These are phyloP conservation scores for Coniella vitis DNA, from an alignment of 2,329 filamentous ascomycete genomes.

Conservation along the genomic window DNA sequence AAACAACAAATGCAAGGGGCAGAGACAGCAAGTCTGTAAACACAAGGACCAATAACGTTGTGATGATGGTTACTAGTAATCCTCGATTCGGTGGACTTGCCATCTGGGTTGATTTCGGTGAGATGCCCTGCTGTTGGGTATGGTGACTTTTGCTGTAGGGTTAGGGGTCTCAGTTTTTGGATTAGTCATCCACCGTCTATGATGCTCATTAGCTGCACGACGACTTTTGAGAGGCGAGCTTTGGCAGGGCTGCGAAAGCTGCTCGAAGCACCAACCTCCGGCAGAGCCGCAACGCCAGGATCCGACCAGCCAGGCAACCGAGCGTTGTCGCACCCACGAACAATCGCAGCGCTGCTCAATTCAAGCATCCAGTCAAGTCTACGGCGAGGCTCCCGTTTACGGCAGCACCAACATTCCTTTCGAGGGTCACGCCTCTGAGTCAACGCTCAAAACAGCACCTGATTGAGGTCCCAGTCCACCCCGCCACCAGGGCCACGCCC, in stretches of 20 bases:
- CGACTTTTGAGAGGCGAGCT: slow-evolving; percentile 1
- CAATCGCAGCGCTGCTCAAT: neutral
- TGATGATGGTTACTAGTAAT: too few species aligned
- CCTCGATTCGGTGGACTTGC: too few species aligned
- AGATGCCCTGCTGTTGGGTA: too few species aligned
- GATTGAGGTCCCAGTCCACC: slow-evolving; percentile 8
- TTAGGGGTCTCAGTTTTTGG: neutral
- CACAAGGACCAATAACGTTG: too few species aligned
- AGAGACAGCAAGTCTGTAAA: too few species aligned
- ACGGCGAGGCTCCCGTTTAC: slow-evolving; percentile 4
- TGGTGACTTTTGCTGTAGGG: too few species aligned
- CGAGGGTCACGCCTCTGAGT: slow-evolving; percentile 5
- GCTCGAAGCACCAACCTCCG: slow-evolving; percentile 4
- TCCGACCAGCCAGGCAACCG: neutral
- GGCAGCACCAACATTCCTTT: slow-evolving; percentile 12
- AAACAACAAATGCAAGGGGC: too few species aligned
- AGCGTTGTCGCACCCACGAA: neutral
- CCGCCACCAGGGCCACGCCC: slow-evolving; percentile 5
- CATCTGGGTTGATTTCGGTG: too few species aligned
- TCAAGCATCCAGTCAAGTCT: neutral
- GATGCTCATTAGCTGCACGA: slow-evolving; percentile 1
- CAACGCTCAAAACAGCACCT: neutral
- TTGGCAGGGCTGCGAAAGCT: neutral
- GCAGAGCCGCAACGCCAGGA: slow-evolving; percentile 5
- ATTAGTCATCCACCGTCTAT: slow-evolving; percentile 3